Conservation (phyloP, 805 yeast genomes). For the Wickerhamomyces chambardii region DNA sequence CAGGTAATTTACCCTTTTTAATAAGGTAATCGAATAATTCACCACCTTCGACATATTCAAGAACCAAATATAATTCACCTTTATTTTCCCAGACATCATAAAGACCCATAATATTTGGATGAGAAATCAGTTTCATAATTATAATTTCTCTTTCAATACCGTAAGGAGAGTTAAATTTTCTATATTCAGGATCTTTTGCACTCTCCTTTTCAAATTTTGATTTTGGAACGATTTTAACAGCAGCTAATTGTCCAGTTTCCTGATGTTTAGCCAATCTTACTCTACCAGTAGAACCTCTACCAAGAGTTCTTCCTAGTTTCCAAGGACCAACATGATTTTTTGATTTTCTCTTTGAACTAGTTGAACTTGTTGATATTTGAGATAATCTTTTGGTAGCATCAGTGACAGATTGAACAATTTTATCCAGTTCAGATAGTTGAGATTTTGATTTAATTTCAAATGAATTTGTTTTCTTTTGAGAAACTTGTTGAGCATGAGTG, state of each 20-base stretch:
- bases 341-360: conserved; percentile 19
- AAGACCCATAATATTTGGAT: conserved; percentile 69
- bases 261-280: conserved; percentile 87
- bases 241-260: conserved; percentile 82
- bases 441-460: background rate
- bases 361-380: conserved; percentile 19
- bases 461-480: background rate
- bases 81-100: conserved; percentile 88
- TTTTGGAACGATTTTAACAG: conserved; percentile 94
- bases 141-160: conserved; percentile 85
- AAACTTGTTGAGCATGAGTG: too few species aligned
- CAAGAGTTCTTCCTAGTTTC: conserved; percentile 91
- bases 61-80: conserved; percentile 72
- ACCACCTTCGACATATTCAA: conserved; percentile 97
- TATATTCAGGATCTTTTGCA: conserved; percentile 53
- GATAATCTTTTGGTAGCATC: conserved; percentile 20
- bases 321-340: conserved; percentile 72
- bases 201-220: conserved; percentile 44
- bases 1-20: conserved; percentile 81
- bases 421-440: conserved; percentile 13
- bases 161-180: conserved; percentile 39
- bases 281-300: conserved; percentile 95
- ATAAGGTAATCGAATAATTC: conserved; percentile 90
- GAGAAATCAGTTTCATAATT: conserved; percentile 74
- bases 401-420: conserved; percentile 19